Conservation (phyloP, 371 early-diverging fungal genomes). For the Rhizopus microsporus region DNA sequence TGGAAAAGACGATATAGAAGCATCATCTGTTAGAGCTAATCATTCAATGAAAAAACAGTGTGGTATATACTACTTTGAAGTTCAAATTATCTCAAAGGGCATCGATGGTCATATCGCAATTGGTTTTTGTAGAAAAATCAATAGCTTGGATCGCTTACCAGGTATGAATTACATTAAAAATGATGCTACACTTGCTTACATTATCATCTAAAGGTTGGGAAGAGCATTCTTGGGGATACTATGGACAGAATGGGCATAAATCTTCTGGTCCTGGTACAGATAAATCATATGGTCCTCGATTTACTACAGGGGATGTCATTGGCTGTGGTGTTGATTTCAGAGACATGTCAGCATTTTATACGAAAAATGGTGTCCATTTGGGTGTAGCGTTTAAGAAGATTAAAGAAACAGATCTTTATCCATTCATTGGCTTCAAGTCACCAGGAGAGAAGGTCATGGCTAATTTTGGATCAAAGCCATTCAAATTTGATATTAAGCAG, state of each 20-base stretch:
- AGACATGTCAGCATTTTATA: constrained; percentile 76
- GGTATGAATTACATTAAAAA: constrained; percentile 41
- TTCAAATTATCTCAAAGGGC: constrained; percentile 80
- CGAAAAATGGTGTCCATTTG: constrained; percentile 86
- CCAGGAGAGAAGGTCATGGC: constrained; percentile 78
- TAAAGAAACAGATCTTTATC: constrained; percentile 58
- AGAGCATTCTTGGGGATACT: constrained; percentile 81
- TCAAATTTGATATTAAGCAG: constrained; percentile 82
- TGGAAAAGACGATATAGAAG: constrained; percentile 77
- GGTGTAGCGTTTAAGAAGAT: constrained; percentile 54
- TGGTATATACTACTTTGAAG: constrained; percentile 91
- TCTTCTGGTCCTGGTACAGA: constrained; percentile 82
- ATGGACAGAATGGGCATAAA: constrained; percentile 90
- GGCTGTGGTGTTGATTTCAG: constrained; percentile 92
- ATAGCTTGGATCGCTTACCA: constrained; percentile 72
- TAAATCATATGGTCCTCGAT: constrained; percentile 84
- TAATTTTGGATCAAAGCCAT: constrained; percentile 87
- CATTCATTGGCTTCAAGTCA: constrained; percentile 88
- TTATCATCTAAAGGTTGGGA: constrained; percentile 68
- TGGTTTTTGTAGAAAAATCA: constrained; percentile 70
- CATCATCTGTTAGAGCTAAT: constrained; percentile 83
- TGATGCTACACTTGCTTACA: not conserved
- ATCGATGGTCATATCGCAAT: constrained; percentile 90
- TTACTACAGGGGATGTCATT: constrained; percentile 86
- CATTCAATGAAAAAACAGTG: constrained; percentile 77